These are phyloP conservation scores for Candida nanaspora DNA, from an alignment of 805 yeast species.

Conservation along the genomic window DNA sequence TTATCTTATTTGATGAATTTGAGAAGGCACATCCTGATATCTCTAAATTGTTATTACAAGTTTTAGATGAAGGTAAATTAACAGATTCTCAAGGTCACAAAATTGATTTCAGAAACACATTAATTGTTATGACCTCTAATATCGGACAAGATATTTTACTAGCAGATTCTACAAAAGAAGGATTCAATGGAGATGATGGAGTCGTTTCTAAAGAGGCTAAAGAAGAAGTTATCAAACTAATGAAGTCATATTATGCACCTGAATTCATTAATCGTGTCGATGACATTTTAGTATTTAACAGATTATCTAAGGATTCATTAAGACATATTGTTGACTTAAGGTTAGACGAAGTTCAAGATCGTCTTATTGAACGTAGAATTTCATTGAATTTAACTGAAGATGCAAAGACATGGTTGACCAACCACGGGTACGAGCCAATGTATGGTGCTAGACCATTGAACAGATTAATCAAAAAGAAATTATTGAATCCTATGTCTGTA, in stretches of 20 bases:
- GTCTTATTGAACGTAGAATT: slow-evolving; percentile 76
- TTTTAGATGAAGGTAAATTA: slow-evolving; percentile 87
- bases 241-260: slow-evolving; percentile 78
- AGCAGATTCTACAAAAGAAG: slow-evolving; percentile 41
- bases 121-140: slow-evolving; percentile 94
- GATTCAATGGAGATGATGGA: slow-evolving; percentile 48
- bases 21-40: slow-evolving; percentile 97
- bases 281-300: slow-evolving; percentile 88
- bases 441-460: slow-evolving; percentile 97
- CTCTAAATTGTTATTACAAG: slow-evolving; percentile 85
- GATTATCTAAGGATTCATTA: slow-evolving; percentile 71
- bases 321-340: slow-evolving; percentile 81
- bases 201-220: slow-evolving; percentile 48
- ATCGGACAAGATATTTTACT: slow-evolving; percentile 89
- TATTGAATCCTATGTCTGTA: slow-evolving; percentile 87
- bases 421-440: slow-evolving; percentile 81
- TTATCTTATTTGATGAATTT: slow-evolving; percentile 89
- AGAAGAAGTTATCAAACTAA: slow-evolving; percentile 52
- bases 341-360: slow-evolving; percentile 69
- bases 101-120: slow-evolving; percentile 90
- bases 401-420: slow-evolving; percentile 74
- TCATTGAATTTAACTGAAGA: slow-evolving; percentile 39
- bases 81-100: slow-evolving; percentile 94
- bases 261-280: slow-evolving; percentile 93
- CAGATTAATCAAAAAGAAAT: slow-evolving; percentile 72